A percentile compares a stretch with the other conserved stretches of the same genome.
Conservation (phyloP, 2,329 filamentous ascomycete species). For the Colletotrichum simmondsii region DNA sequence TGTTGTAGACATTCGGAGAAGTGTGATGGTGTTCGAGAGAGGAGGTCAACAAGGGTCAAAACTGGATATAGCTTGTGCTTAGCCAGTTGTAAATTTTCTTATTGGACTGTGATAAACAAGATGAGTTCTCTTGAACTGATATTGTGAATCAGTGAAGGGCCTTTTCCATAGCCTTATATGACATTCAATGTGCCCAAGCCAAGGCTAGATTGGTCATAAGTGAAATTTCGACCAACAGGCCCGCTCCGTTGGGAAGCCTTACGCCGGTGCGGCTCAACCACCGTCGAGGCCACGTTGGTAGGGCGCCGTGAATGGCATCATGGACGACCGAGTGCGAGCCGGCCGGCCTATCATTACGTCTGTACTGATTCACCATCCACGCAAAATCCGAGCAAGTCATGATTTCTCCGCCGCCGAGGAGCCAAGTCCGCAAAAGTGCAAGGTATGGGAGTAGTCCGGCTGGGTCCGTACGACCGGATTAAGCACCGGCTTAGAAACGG, state of each 20-base stretch:
- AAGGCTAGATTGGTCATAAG: not conserved
- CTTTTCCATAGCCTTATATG: not conserved
- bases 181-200: not conserved
- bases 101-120: not conserved
- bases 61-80: not conserved
- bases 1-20: conserved; percentile 1
- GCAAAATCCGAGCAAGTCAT: not conserved
- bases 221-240: not conserved
- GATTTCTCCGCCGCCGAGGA: not conserved
- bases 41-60: no score
- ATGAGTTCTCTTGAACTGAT: not conserved
- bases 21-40: not conserved
- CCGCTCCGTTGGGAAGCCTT: not conserved
- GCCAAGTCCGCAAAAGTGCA: not conserved
- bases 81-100: not conserved
- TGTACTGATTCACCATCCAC: not conserved
- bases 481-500: not conserved
- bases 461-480: not conserved
- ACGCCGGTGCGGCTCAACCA: not conserved
- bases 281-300: not conserved
- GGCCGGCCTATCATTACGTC: not conserved
- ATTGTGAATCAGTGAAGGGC: not conserved
- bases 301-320: not conserved
- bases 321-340: not conserved
- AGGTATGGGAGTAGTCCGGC: not conserved